Percentiles rank a stretch among this genome's conserved stretches.
phyloP scores from a whole-genome alignment of 306 rosid species.

The Vigna mungo region DNA sequence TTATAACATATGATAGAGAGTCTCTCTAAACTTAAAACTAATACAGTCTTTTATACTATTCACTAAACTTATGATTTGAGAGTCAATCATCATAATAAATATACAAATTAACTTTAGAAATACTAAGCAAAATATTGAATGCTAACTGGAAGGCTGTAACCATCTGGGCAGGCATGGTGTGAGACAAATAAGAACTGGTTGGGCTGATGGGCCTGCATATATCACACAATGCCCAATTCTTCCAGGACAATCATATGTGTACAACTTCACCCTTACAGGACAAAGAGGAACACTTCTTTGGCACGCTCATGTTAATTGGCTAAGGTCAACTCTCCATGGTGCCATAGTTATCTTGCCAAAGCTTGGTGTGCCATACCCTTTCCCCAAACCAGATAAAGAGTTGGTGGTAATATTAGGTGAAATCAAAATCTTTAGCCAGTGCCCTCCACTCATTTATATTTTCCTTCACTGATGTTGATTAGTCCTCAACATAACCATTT shows the following conservation, averaged over 20 bases:
- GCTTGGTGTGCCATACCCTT: slow-evolving; percentile 83
- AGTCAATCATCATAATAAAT: too few species aligned
- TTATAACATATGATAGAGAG: too few species aligned
- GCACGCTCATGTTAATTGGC: slow-evolving; percentile 90
- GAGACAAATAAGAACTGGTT: slow-evolving; percentile 74
- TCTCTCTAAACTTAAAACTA: too few species aligned
- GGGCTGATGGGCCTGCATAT: slow-evolving; percentile 88
- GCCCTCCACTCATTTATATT: neutral
- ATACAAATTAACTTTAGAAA: neutral
- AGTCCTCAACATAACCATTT: slow-evolving; percentile 5
- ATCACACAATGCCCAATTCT: slow-evolving; percentile 84
- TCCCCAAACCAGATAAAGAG: slow-evolving; percentile 78
- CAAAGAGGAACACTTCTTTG: slow-evolving; percentile 89
- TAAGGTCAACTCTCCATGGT: slow-evolving; percentile 82
- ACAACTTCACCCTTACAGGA: slow-evolving; percentile 79
- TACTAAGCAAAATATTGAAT: slow-evolving; percentile 9
- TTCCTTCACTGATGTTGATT: neutral
- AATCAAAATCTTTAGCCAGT: neutral
- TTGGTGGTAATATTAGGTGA: slow-evolving; percentile 66
- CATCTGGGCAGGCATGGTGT: slow-evolving; percentile 70
- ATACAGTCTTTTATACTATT: too few species aligned
- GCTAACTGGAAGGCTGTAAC: slow-evolving; percentile 6
- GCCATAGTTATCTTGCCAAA: slow-evolving; percentile 81
- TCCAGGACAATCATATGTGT: slow-evolving; percentile 63
- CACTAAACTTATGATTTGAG: too few species aligned